Evolutionary conservation across 108 stramenopile species (phyloP).

Genomic region (Bacterosira constricta): DNA sequence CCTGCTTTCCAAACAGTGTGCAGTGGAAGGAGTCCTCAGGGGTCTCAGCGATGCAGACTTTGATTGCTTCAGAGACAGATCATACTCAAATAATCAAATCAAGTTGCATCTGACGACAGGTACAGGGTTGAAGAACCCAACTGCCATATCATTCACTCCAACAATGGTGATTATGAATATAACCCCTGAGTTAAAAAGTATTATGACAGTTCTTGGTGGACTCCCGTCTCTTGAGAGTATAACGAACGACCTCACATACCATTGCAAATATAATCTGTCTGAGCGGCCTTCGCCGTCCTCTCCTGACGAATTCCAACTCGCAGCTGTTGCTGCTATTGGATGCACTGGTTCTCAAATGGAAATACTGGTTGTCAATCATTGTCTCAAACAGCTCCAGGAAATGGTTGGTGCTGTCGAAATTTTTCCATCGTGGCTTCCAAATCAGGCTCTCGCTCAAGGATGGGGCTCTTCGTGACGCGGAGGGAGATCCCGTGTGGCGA

Average conservation of each 20-base stretch:
- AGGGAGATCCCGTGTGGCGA: neutral
- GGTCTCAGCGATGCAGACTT: neutral
- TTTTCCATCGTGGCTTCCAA: neutral
- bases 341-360: neutral
- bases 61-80: neutral
- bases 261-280: neutral
- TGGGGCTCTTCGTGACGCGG: neutral
- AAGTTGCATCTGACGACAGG: neutral
- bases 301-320: neutral
- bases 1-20: neutral
- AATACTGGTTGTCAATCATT: neutral
- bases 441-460: neutral
- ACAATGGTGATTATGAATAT: neutral
- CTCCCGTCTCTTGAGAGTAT: neutral
- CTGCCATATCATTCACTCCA: neutral
- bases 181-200: neutral
- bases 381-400: neutral
- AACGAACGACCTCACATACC: neutral
- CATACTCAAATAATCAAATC: neutral
- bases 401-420: neutral
- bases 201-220: neutral
- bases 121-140: neutral
- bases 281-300: neutral
- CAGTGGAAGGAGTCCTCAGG: neutral
- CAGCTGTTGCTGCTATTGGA: neutral